Evolutionary conservation across 139 green algal genomes (phyloP).

Genomic region (Tetradesmus lagerheimii): DNA sequence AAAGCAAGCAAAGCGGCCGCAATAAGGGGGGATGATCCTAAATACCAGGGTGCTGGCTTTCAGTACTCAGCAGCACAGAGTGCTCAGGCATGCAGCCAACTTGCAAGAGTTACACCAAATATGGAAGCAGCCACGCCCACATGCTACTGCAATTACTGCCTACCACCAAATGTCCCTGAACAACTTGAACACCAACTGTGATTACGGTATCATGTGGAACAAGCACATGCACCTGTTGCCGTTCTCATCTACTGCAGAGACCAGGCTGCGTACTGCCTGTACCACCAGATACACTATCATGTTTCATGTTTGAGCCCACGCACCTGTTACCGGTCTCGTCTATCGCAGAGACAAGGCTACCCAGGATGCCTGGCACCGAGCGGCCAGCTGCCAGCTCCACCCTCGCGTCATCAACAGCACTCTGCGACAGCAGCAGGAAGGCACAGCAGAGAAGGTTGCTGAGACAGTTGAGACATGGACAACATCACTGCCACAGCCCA

Average conservation of each 20-base stretch:
- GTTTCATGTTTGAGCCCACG: too few species aligned
- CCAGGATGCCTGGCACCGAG: conserved; percentile 7
- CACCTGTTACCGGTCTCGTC: conserved; percentile 42
- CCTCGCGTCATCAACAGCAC: conserved; percentile 19
- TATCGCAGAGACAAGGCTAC: conserved; percentile 25
- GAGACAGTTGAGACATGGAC: too few species aligned
- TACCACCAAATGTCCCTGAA: too few species aligned
- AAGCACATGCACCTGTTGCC: conserved; percentile 23
- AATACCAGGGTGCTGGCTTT: too few species aligned
- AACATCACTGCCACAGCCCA: too few species aligned
- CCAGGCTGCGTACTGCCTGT: neutral
- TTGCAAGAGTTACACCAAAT: neutral
- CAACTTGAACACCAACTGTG: too few species aligned
- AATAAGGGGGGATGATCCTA: too few species aligned
- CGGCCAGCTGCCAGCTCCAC: conserved; percentile 23
- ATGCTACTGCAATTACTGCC: too few species aligned
- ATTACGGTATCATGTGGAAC: too few species aligned
- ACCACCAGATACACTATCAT: neutral
- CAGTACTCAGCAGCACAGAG: neutral
- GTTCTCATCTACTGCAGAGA: neutral
- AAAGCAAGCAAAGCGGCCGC: neutral
- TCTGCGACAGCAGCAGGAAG: neutral
- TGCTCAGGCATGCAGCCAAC: neutral
- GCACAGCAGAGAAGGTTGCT: neutral
- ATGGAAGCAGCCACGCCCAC: too few species aligned